phyloP scores from a whole-genome alignment of 116 monocot species.

The Phalaenopsis hybrid region DNA sequence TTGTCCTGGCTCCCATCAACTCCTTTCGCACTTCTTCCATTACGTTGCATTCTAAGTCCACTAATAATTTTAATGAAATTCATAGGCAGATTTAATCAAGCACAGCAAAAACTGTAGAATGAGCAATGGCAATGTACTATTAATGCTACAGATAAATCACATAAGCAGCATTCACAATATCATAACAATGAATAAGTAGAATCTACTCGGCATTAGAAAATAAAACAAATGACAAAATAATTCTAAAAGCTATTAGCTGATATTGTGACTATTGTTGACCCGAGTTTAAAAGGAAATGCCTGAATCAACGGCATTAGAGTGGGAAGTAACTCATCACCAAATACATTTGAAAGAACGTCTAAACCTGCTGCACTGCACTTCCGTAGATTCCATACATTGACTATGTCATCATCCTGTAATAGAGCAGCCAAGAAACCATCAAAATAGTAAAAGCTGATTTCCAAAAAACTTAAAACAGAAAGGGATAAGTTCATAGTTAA shows the following conservation, averaged over 20 bases:
- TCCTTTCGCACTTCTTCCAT: not conserved
- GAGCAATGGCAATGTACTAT: not conserved
- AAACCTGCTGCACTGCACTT: conserved; percentile 99
- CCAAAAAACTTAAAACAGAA: not conserved
- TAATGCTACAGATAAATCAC: not conserved
- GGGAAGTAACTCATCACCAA: conserved; percentile 85
- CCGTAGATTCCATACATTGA: conserved; percentile 94
- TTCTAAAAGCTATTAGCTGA: not conserved
- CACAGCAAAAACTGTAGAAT: too few relatives aligned
- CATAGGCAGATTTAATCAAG: not conserved
- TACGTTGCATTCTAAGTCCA: not conserved
- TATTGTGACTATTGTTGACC: not conserved
- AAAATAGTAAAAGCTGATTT: not conserved
- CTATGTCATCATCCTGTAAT: conserved; percentile 79
- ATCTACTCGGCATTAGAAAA: not conserved
- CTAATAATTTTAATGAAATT: not conserved
- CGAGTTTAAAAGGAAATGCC: conserved; percentile 24
- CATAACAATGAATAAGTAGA: not conserved
- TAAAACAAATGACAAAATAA: not conserved
- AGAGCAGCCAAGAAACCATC: not conserved
- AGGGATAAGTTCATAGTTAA: not conserved
- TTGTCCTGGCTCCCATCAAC: not conserved
- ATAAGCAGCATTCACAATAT: not conserved
- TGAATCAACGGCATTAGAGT: conserved; percentile 86
- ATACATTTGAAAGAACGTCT: conserved; percentile 85